Base-by-base conservation (phyloP, 2,329 filamentous ascomycete species). In the Raffaelea ambrosiae region DNA sequence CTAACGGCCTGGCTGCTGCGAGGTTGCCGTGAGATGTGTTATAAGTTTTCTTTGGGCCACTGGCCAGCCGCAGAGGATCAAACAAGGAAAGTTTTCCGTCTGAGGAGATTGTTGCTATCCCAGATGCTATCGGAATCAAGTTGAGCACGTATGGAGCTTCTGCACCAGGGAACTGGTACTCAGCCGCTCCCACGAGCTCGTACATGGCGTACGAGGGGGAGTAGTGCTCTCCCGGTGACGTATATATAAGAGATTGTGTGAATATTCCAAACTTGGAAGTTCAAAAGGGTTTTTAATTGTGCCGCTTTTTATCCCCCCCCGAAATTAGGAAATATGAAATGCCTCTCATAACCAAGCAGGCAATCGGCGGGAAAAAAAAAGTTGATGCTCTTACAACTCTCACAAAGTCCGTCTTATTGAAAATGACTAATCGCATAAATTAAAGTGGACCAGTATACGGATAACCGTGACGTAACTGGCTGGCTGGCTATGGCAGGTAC, bases 11-110 rank as follows among this genome's bases (percentile, higher is more conserved):
- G 26, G 87, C 66, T 52, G 77, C 79, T 14, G 81, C 82, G 54
- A 88, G 67, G 51, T 84, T 84, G 5, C 74, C 71, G 53, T 86
- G 80, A 29, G 72, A 67, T 10, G 74, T 76, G 33, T 62, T 60
- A 43, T 79, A 65, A 9, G 66, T 66, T 44, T 69, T 67, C 22
- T 73, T 55, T 3, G 76, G 72, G 0, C 76, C 71, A 3, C 69
- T 60, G 47, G 70, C 69, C 21, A 89, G 67, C 21, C 70, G 73
- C 2, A 67, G 54, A 0, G 82, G 75, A 59, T 86, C 74, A 54
- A 89, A 75, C 18, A 87, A 65, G 23, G 78, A 75, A 19, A 90
- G 69, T n/a, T 71, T 74, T 63, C 87, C 79, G 65, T 88, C 83
- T 0, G 85, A 87, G 3, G 81, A 77, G 48, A 85, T 84, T 16